Conservation (phyloP, 2,329 filamentous ascomycete genomes). For the Fusarium sp. region DNA sequence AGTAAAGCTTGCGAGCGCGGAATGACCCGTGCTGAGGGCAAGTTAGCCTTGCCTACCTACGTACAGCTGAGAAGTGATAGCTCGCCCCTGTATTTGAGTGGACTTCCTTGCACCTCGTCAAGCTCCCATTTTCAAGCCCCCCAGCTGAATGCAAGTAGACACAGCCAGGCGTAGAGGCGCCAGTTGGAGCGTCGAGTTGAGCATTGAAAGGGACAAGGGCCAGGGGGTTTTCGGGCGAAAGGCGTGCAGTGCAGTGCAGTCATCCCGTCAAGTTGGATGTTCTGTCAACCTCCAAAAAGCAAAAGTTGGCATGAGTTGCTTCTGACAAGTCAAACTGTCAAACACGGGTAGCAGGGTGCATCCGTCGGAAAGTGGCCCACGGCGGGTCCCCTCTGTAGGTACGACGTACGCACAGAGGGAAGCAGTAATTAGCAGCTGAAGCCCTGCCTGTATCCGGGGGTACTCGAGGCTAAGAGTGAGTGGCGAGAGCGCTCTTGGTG, state of each 20-base stretch:
- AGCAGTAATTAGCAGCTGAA: slow-evolving; percentile 13
- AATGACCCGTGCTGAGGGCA: background rate
- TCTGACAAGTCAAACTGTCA: slow-evolving; percentile 35
- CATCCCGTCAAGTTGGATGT: background rate
- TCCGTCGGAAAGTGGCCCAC: slow-evolving; percentile 21
- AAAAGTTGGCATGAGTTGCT: slow-evolving; percentile 21
- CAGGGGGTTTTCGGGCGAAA: background rate
- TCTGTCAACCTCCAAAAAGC: slow-evolving; percentile 9
- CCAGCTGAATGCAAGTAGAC: background rate
- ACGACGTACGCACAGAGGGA: background rate
- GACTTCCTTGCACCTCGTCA: background rate
- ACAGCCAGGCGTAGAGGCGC: background rate
- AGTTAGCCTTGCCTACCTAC: background rate
- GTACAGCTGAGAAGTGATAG: slow-evolving; percentile 4
- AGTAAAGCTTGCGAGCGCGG: background rate
- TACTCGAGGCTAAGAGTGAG: slow-evolving; percentile 3
- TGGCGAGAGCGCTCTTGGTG: slow-evolving; percentile 4
- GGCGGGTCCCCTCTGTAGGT: slow-evolving; percentile 8
- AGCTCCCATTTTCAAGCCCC: background rate
- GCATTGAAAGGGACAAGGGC: background rate
- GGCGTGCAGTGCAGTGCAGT: background rate
- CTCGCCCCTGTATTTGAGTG: background rate
- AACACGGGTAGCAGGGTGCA: slow-evolving; percentile 10
- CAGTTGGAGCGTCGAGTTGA: background rate
- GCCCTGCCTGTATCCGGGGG: background rate